These are phyloP conservation scores for Shiraia bambusicola DNA, from an alignment of 2,329 filamentous ascomycete genomes.

Conservation along the genomic window DNA sequence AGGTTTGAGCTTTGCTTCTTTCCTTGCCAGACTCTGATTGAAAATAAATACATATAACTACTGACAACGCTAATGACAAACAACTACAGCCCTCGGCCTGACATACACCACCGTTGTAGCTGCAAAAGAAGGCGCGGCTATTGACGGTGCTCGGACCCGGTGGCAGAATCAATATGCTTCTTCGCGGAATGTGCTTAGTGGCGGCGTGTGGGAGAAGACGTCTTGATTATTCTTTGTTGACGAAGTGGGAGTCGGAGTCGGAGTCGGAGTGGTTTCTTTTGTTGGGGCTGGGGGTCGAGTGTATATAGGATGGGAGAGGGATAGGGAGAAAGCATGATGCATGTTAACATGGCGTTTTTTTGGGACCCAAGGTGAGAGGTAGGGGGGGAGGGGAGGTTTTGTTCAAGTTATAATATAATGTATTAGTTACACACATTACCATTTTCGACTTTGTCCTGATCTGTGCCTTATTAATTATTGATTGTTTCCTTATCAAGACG, in stretches of 20 bases:
- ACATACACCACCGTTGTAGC: conserved; percentile 39
- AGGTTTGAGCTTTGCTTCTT: conserved; percentile 2
- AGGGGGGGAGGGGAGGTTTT: too few relatives aligned
- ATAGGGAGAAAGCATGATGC: too few relatives aligned
- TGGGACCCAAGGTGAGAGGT: too few relatives aligned
- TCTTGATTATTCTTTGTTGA: too few relatives aligned
- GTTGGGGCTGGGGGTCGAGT: not conserved
- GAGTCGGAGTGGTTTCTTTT: not conserved
- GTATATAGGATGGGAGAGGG: too few relatives aligned
- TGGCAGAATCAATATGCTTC: conserved; percentile 36
- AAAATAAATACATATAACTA: not conserved
- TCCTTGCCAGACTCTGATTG: too few relatives aligned
- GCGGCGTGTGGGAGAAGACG: conserved; percentile 7
- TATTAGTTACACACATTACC: too few relatives aligned
- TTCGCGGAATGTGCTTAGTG: conserved; percentile 16
- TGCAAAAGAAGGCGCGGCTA: conserved; percentile 33
- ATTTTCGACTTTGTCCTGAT: too few relatives aligned
- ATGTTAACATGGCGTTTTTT: too few relatives aligned
- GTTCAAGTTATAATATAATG: not conserved
- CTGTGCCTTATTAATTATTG: too few relatives aligned
- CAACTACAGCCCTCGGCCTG: conserved; percentile 23
- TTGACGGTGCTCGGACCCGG: conserved; percentile 37
- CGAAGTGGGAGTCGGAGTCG: not conserved
- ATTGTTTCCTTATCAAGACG: too few relatives aligned
- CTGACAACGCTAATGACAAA: conserved; percentile 8